Base-by-base conservation (phyloP, 208 protist genomes). In the Leishmania aethiopica region DNA sequence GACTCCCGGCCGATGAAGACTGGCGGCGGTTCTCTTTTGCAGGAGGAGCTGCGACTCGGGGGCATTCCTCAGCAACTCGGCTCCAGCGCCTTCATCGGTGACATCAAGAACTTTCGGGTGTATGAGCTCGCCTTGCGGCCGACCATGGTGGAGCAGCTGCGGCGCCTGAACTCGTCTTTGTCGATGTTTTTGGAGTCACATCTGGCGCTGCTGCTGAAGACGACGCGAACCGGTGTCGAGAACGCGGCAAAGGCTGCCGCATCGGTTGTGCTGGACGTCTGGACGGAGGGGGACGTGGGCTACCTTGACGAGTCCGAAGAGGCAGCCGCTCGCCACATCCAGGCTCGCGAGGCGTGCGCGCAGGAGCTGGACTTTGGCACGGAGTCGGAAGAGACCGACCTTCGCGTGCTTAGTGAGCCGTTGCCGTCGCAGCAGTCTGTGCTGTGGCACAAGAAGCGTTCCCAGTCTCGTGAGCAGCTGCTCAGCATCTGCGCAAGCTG, bases 301-400 rank as follows among this genome's bases (percentile, higher is more conserved):
- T 89, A 83, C 77, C 25, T 92, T 37, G 88, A 88, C 57, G 73
- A 89, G 51, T 69, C 73, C 2, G 75, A 69, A 37, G 77, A 79
- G 74, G 73, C 71, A 1, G 80, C 42, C n/a, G 78, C 60, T 51
- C 79, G 75, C 62, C 42, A 73, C 70, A 66, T 47, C 42, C 64
- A 77, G 11, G 79, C 28, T 32, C 75, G 78, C 3, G 82, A 91
- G 72, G 32, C 80, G 55, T 92, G 86, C 57, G 82, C 81, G 74
- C 88, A 86, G 70, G 94, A 97, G 80, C 74, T 94, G 35, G 94
- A 97, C 83, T 95, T 96, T 73, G 86, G 90, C 45, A 78, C 49
- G 49, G 89, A 92, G 53, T 89, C 84, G 74, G 89, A 92, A 77
- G 87, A 91, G 69, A 59, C 64, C 59, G 88, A 93, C 47, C 75